These are phyloP conservation scores for Abortiporus biennis DNA, from an alignment of 1,284 basidiomycete genomes.

Conservation along the genomic window DNA sequence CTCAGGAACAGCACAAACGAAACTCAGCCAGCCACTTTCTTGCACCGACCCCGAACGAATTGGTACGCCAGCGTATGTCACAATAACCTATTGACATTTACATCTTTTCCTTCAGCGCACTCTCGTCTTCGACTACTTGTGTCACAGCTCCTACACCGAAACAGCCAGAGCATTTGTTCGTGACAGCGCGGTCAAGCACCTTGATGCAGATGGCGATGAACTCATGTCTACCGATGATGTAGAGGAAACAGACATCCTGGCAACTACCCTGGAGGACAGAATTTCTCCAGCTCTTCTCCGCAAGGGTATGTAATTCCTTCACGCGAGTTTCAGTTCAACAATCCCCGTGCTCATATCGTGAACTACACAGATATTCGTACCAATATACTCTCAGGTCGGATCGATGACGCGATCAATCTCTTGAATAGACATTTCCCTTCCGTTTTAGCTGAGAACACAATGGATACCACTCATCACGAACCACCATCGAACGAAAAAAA, in stretches of 20 bases:
- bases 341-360: background rate
- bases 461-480: slow-evolving; percentile 11
- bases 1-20: too few relatives aligned
- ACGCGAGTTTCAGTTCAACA: background rate
- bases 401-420: slow-evolving; percentile 62
- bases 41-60: slow-evolving; percentile 14
- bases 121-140: slow-evolving; percentile 79
- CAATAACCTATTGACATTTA: too few relatives aligned
- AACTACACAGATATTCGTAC: slow-evolving; percentile 51
- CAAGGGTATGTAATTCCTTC: slow-evolving; percentile 39
- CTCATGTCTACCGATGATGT: slow-evolving; percentile 28
- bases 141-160: slow-evolving; percentile 64
- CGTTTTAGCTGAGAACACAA: slow-evolving; percentile 41
- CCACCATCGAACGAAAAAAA: too few relatives aligned
- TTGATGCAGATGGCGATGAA: slow-evolving; percentile 68
- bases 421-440: slow-evolving; percentile 65
- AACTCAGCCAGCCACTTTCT: too few relatives aligned
- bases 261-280: slow-evolving; percentile 27
- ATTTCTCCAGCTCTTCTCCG: slow-evolving; percentile 47
- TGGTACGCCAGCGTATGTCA: too few relatives aligned
- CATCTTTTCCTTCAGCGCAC: slow-evolving; percentile 39
- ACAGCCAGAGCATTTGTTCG: slow-evolving; percentile 68
- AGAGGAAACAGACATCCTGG: slow-evolving; percentile 13
- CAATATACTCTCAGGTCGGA: slow-evolving; percentile 60
- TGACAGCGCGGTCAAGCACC: slow-evolving; percentile 54